These are phyloP conservation scores for Podaxis sp. DNA, from an alignment of 768 basidiomycete genomes.

Conservation along the genomic window DNA sequence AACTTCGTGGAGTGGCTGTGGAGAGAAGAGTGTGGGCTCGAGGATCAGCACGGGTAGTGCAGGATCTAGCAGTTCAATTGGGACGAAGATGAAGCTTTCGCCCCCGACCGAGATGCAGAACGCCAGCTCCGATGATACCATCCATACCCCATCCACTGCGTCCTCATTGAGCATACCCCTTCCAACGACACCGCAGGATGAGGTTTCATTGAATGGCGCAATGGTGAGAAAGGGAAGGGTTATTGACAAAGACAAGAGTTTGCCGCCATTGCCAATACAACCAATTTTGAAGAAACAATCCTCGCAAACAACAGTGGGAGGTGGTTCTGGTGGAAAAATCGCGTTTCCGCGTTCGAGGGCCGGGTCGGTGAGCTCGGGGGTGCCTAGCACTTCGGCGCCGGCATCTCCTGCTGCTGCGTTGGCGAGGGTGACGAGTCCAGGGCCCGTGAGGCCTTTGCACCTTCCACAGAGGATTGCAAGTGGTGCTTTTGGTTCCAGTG, in stretches of 20 bases:
- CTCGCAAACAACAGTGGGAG: conserved; percentile 10
- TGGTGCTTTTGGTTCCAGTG: conserved; percentile 2
- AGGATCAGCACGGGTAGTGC: conserved; percentile 32
- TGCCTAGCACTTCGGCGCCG: conserved; percentile 20
- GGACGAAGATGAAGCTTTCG: conserved; percentile 8
- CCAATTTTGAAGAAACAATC: conserved; percentile 21
- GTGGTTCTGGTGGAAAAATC: conserved; percentile 10
- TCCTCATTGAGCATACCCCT: conserved; percentile 35
- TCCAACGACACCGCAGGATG: conserved; percentile 35
- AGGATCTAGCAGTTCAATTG: conserved; percentile 20
- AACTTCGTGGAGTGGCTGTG: conserved; percentile 24
- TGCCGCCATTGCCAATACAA: conserved; percentile 31
- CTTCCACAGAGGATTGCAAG: conserved; percentile 27
- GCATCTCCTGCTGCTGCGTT: conserved; percentile 13
- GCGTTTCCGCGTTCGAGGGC: conserved; percentile 27
- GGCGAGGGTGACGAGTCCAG: conserved; percentile 19
- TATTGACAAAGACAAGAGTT: conserved; percentile 34
- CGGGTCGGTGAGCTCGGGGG: background rate
- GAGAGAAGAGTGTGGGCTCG: conserved; percentile 17
- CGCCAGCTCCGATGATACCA: conserved; percentile 20
- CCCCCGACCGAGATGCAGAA: conserved; percentile 6
- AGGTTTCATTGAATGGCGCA: conserved; percentile 16
- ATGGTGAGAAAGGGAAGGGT: conserved; percentile 8
- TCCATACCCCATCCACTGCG: conserved; percentile 31
- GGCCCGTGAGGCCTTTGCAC: conserved; percentile 29